Conservation (phyloP, 1,284 basidiomycete species). For the Moesziomyces sp. region DNA sequence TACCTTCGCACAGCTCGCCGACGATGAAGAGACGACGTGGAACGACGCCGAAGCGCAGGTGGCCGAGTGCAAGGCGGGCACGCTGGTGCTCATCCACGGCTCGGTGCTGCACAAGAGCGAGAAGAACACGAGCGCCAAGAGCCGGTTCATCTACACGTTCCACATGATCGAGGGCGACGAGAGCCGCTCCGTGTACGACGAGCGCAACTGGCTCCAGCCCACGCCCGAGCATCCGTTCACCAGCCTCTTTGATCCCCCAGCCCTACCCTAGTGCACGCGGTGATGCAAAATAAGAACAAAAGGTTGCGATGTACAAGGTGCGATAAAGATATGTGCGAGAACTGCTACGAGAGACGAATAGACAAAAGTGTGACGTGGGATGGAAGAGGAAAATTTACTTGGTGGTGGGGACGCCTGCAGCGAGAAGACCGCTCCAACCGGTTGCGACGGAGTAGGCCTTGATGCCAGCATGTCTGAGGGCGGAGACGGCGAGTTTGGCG, state of each 20-base stretch:
- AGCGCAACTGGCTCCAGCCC: constrained; percentile 60
- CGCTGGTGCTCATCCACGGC: constrained; percentile 60
- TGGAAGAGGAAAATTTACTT: not conserved
- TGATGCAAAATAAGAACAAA: not conserved
- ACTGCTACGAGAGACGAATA: too few relatives aligned
- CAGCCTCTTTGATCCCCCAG: constrained; percentile 24
- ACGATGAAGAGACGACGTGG: constrained; percentile 50
- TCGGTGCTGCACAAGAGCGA: constrained; percentile 59
- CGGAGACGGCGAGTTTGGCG: constrained; percentile 18
- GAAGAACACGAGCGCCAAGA: constrained; percentile 46
- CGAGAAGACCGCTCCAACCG: constrained; percentile 13
- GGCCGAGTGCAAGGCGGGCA: constrained; percentile 54
- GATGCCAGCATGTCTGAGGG: constrained; percentile 26
- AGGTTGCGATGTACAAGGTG: constrained; percentile 1
- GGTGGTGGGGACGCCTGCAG: constrained; percentile 1
- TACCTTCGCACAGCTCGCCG: constrained; percentile 25
- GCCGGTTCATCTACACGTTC: constrained; percentile 62
- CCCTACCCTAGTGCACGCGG: not conserved
- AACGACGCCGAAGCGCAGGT: constrained; percentile 22
- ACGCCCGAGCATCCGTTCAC: constrained; percentile 39
- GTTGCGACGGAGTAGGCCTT: constrained; percentile 26
- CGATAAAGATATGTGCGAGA: not conserved
- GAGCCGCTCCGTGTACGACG: constrained; percentile 43
- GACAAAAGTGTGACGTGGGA: not conserved
- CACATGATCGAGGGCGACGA: constrained; percentile 62